Evolutionary conservation across 129 eudicot species (phyloP), one percentile per base, ranked within the genome.

Genomic region (Scalesia atractyloides): DNA sequence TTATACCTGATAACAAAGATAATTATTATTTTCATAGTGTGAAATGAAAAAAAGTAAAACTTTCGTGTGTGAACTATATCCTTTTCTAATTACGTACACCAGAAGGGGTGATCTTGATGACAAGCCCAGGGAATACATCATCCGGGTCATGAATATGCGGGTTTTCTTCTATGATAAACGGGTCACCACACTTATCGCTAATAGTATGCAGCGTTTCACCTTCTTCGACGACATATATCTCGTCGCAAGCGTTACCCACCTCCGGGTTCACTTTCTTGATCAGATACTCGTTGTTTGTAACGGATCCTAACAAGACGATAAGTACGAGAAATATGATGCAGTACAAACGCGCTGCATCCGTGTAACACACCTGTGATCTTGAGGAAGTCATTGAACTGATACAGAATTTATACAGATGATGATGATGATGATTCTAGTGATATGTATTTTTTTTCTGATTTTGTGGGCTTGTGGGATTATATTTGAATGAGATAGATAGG

Each of bases 241-340:
- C 91, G 20, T 86, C 91, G 48, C 91, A 86, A 1, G 83, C 61
- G 14, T 65, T 73, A 44, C 17, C 53, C 3, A 77, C 41, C 26
- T 17, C 2, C 43, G 44, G 17, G 22, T 79, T 73, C 4, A 44
- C 22, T 67, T 67, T 54, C 47, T 49, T 72, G 68, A 72, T 79
- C 30, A 65, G 14, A 10, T 73, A 65, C 37, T 79, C 73, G 18
- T 70, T 68, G 0, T 76, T 73, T 2, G 43, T 79, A 51, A 68
- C 70, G 34, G 75, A 85, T 49, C 73, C 69, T 46, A 85, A 17
- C 33, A 76, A 41, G 57, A 79, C 72, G 2, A 86, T 76, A 20
- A 70, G 50, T 33, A 80, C 76, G 7, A 86, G 68, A 30, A 68
- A 74, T 57, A 82, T 4, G 17, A 80, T 73, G 8, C 79, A 82